phyloP scores from a whole-genome alignment of 2,329 filamentous ascomycete genomes.

The Gnomoniopsis smithogilvyi region DNA sequence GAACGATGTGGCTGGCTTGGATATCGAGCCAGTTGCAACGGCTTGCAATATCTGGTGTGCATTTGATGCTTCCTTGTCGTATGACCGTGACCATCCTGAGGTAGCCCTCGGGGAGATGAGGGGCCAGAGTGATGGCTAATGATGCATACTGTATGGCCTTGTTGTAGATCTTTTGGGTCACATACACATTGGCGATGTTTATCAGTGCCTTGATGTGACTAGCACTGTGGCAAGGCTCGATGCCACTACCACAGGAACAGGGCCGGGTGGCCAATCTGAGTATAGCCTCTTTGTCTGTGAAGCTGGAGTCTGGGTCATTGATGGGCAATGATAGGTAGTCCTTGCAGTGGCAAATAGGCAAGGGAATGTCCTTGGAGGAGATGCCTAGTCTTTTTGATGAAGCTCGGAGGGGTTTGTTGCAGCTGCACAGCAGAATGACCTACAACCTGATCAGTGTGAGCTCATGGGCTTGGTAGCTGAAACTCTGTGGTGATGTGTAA shows the following conservation, averaged over 20 bases:
- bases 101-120: slow-evolving; percentile 14
- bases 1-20: slow-evolving; percentile 9
- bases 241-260: neutral
- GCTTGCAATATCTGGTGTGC: neutral
- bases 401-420: slow-evolving; percentile 2
- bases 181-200: neutral
- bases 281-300: neutral
- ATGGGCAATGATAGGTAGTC: neutral
- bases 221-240: slow-evolving; percentile 9
- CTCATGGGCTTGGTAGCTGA: no score
- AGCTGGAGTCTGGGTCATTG: no score
- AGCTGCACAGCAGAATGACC: slow-evolving; percentile 7
- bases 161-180: neutral
- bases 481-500: no score
- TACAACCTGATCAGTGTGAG: no score
- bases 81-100: slow-evolving; percentile 15
- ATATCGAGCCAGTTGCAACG: slow-evolving; percentile 9
- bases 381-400: slow-evolving; percentile 1
- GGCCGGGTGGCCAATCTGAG: slow-evolving; percentile 7
- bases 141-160: slow-evolving; percentile 6
- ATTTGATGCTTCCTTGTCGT: neutral
- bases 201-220: slow-evolving; percentile 10
- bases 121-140: slow-evolving; percentile 11
- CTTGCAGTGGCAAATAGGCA: slow-evolving; percentile 15
- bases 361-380: neutral